Percentiles rank a stretch among this genome's conserved stretches.
phyloP scores from a whole-genome alignment of 371 early-diverging fungal genomes.

The Saksenaea vasiformis region DNA sequence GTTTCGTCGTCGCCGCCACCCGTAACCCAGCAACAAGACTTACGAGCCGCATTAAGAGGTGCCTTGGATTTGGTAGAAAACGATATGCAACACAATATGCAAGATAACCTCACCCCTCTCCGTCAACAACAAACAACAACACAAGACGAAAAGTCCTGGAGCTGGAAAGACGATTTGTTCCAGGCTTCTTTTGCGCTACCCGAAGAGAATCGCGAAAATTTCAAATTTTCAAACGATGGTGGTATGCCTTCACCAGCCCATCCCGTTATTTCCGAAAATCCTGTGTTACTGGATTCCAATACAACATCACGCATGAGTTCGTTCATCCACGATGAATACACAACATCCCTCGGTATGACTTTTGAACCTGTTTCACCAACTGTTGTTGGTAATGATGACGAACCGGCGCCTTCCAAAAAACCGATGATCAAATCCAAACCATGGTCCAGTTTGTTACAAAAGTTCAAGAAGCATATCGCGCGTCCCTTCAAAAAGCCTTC shows the following conservation, averaged over 20 bases:
- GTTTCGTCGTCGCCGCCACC: neutral
- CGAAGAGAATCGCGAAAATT: neutral
- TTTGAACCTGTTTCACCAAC: slow-evolving; percentile 3
- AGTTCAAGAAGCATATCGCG: neutral
- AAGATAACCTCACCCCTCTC: slow-evolving; percentile 8
- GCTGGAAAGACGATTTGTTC: slow-evolving; percentile 21
- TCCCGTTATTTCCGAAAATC: slow-evolving; percentile 1
- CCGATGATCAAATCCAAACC: neutral
- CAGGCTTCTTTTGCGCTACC: slow-evolving; percentile 7
- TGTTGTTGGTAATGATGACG: neutral
- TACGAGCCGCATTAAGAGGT: slow-evolving; percentile 30
- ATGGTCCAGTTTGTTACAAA: neutral
- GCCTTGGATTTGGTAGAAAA: slow-evolving; percentile 29
- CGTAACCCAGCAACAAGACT: slow-evolving; percentile 12
- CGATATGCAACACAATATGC: slow-evolving; percentile 29
- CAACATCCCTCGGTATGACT: neutral
- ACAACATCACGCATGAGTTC: slow-evolving; percentile 10
- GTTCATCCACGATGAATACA: neutral
- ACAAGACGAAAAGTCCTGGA: slow-evolving; percentile 8
- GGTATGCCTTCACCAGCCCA: slow-evolving; percentile 2
- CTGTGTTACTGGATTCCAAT: slow-evolving; percentile 8
- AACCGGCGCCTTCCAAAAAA: neutral
- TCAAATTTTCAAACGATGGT: neutral
- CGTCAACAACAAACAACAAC: slow-evolving; percentile 4
- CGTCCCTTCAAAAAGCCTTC: neutral